These are phyloP conservation scores for Aquilaria yunnanensis DNA, from an alignment of 345 rosid species.

Conservation along the genomic window DNA sequence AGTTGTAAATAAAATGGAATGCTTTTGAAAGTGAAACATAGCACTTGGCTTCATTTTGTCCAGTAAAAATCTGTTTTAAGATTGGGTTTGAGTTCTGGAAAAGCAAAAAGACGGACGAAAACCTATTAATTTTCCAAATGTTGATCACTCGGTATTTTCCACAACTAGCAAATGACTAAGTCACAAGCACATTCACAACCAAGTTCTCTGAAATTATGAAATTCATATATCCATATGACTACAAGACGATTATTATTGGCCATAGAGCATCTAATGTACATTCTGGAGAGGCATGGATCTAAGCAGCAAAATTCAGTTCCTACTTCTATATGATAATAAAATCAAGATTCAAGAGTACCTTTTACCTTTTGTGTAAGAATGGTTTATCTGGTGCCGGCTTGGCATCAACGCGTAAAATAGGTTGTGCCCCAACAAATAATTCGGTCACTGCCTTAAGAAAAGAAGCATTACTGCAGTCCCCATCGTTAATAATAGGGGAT, in stretches of 20 bases:
- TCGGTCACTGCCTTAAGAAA: constrained; percentile 28
- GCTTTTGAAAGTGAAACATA: no score
- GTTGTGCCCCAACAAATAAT: constrained; percentile 2
- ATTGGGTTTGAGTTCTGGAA: no score
- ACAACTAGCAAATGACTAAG: no score
- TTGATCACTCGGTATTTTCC: no score
- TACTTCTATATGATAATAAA: constrained; percentile 9
- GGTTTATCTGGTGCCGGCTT: constrained; percentile 2
- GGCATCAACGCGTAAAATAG: constrained; percentile 8
- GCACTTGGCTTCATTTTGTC: no score
- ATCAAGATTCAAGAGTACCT: constrained; percentile 3
- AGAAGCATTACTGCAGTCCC: constrained; percentile 28
- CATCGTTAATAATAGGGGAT: constrained; percentile 19
- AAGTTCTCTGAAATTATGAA: not conserved
- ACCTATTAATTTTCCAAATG: no score
- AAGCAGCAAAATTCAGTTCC: constrained; percentile 23
- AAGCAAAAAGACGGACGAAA: no score
- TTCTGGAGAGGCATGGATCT: constrained; percentile 16
- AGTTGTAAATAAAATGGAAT: no score
- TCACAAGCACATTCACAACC: no score
- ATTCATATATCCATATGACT: not conserved
- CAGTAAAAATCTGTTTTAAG: no score
- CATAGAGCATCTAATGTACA: constrained; percentile 7
- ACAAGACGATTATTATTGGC: not conserved
- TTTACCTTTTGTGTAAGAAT: constrained; percentile 11